A percentile compares a stretch with the other conserved stretches of the same genome.
These are phyloP conservation scores for Pterulicium gracile DNA, from an alignment of 1,284 basidiomycete species.

Conservation along the genomic window DNA sequence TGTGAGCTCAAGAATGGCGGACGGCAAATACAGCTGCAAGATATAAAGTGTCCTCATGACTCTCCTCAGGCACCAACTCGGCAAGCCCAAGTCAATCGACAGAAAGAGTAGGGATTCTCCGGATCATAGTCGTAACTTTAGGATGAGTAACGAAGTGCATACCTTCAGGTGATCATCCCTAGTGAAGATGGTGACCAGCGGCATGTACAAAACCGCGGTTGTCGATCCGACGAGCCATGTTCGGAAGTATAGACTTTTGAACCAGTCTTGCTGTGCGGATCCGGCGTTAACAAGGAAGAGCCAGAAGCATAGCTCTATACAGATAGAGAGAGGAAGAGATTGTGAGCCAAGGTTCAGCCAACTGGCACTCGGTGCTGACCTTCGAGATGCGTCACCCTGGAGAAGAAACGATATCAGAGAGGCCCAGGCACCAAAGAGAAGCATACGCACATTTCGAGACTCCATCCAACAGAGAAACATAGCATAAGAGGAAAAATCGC, in stretches of 20 bases:
- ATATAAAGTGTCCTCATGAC: neutral
- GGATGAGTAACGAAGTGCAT: constrained; percentile 11
- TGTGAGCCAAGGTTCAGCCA: too few species aligned
- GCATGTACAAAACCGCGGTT: constrained; percentile 55
- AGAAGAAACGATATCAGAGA: constrained; percentile 2
- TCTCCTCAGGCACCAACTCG: neutral
- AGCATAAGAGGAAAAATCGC: constrained; percentile 56
- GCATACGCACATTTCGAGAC: constrained; percentile 54
- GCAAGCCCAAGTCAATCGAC: too few species aligned
- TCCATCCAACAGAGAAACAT: constrained; percentile 53
- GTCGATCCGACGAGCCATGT: constrained; percentile 54
- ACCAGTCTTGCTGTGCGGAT: constrained; percentile 58
- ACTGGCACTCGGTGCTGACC: too few species aligned
- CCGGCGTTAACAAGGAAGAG: constrained; percentile 62
- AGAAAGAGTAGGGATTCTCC: too few species aligned
- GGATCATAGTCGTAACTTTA: too few species aligned
- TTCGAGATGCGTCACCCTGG: constrained; percentile 68
- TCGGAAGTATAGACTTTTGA: constrained; percentile 61
- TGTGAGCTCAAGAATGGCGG: neutral
- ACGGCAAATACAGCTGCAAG: constrained; percentile 3
- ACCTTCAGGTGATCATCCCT: constrained; percentile 48
- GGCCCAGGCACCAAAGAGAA: neutral
- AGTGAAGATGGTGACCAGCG: constrained; percentile 52
- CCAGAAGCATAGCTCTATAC: constrained; percentile 72
- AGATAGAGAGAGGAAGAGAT: constrained; percentile 9